A percentile compares a stretch with the other conserved stretches of the same genome.
Evolutionary conservation across 257 asterid species (phyloP).

Genomic region (Petrea volubilis): DNA sequence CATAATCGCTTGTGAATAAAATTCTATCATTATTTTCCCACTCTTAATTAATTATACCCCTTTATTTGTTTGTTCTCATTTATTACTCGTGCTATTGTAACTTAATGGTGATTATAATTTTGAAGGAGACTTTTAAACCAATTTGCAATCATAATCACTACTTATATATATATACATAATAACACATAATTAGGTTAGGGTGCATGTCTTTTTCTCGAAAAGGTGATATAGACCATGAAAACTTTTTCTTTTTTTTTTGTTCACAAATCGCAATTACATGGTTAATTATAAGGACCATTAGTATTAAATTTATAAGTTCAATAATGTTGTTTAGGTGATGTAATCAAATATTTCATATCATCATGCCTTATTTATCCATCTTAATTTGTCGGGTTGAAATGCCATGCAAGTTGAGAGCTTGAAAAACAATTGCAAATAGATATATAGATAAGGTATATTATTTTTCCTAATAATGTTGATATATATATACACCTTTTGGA

Average conservation of each 20-base stretch:
- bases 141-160: slow-evolving; percentile 39
- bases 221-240: slow-evolving; percentile 16
- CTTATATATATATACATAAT: slow-evolving; percentile 11
- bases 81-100: slow-evolving; percentile 25
- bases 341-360: not conserved
- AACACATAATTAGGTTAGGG: slow-evolving; percentile 29
- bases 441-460: no score
- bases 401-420: not conserved
- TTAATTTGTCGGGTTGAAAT: not conserved
- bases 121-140: slow-evolving; percentile 50
- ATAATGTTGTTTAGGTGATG: not conserved
- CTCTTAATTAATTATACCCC: not conserved
- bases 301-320: not conserved
- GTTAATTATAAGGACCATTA: not conserved
- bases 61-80: slow-evolving; percentile 20
- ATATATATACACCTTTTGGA: not conserved
- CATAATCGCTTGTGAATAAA: slow-evolving; percentile 17
- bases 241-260: no score
- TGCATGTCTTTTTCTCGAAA: slow-evolving; percentile 26
- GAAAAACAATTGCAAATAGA: not conserved
- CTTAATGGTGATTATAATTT: slow-evolving; percentile 34
- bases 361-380: not conserved
- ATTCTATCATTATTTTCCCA: slow-evolving; percentile 29
- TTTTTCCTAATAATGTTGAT: not conserved
- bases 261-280: not conserved